Conservation (phyloP, 1,139 yeast genomes). For the Geotrichum cucujoidarum region DNA sequence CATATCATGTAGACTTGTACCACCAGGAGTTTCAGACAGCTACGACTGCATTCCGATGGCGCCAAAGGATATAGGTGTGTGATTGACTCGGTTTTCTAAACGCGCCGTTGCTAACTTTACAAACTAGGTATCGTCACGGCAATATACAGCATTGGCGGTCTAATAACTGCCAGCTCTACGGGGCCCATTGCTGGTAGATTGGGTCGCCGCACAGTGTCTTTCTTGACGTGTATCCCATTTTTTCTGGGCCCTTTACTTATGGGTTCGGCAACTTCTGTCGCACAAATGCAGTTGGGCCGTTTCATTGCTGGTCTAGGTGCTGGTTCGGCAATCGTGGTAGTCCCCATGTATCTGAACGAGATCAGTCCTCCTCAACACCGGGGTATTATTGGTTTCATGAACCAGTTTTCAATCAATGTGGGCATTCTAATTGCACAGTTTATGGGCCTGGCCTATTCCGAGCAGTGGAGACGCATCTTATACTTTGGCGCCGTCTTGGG, state of each 20-base stretch:
- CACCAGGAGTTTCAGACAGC: conserved; percentile 28
- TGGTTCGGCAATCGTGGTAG: conserved; percentile 79
- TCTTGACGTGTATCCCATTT: conserved; percentile 53
- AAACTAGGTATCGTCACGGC: conserved; percentile 65
- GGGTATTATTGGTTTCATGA: conserved; percentile 82
- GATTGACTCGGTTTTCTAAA: not conserved
- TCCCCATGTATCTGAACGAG: conserved; percentile 77
- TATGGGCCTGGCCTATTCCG: conserved; percentile 64
- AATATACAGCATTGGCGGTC: conserved; percentile 80
- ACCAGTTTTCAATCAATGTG: conserved; percentile 75
- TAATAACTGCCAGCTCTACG: conserved; percentile 68
- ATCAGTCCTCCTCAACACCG: conserved; percentile 62
- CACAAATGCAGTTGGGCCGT: conserved; percentile 58
- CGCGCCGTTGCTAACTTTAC: not conserved
- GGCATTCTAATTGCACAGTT: conserved; percentile 80
- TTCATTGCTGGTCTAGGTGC: conserved; percentile 79
- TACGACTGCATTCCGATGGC: conserved; percentile 57
- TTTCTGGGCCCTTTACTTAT: conserved; percentile 65
- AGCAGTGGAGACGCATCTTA: conserved; percentile 68
- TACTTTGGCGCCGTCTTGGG: conserved; percentile 57
- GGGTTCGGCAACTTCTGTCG: conserved; percentile 47
- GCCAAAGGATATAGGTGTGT: conserved; percentile 58
- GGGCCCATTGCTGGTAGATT: conserved; percentile 61
- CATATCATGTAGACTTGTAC: conserved; percentile 47
- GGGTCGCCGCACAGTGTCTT: conserved; percentile 60